Evolutionary conservation across 306 rosid species (phyloP).

Genomic region (Gleditsia sinensis): DNA sequence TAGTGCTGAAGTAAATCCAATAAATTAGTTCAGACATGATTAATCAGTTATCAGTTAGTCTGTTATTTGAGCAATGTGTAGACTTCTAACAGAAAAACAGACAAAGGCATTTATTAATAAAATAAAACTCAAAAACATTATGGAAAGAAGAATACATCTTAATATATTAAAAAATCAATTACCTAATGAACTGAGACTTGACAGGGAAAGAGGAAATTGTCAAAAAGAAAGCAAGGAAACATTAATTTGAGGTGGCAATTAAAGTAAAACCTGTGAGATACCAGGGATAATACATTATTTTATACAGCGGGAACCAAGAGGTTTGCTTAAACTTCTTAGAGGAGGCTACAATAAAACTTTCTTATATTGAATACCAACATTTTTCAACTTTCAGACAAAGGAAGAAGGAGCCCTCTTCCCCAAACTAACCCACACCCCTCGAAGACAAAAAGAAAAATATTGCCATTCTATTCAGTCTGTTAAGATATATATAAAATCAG

Average conservation of each 20-base stretch:
- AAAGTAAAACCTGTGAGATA: background rate
- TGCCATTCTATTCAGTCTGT: background rate
- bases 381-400: background rate
- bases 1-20: background rate
- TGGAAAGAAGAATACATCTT: background rate
- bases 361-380: background rate
- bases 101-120: background rate
- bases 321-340: background rate
- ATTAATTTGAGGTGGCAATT: background rate
- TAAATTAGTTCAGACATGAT: background rate
- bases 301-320: background rate
- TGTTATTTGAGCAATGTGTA: background rate
- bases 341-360: background rate
- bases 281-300: background rate
- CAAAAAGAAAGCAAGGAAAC: background rate
- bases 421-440: background rate
- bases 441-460: background rate
- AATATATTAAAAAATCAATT: background rate
- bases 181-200: background rate
- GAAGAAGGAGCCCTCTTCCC: background rate
- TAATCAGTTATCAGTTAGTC: background rate
- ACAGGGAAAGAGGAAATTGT: background rate
- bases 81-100: background rate
- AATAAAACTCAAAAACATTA: background rate
- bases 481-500: conserved; percentile 26